These are phyloP conservation scores for Penicillium antarcticum DNA, from an alignment of 495 filamentous ascomycete species.

Conservation along the genomic window DNA sequence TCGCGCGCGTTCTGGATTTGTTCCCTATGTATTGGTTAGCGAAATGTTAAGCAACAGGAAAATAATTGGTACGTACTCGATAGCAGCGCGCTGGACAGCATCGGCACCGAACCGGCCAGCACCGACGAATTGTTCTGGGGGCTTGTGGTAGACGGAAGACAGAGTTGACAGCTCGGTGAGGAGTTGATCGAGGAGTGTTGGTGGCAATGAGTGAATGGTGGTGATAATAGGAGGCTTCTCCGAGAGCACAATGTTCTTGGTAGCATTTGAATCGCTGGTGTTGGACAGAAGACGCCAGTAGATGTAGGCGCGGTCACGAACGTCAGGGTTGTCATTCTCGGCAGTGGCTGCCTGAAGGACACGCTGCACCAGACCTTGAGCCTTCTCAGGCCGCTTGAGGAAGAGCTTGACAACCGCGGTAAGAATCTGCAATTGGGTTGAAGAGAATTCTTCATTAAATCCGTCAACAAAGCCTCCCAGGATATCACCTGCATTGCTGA, in stretches of 20 bases:
- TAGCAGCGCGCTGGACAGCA: conserved; percentile 90
- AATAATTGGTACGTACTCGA: conserved; percentile 55
- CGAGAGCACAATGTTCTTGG: conserved; percentile 86
- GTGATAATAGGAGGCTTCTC: conserved; percentile 92
- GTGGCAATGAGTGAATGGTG: conserved; percentile 84
- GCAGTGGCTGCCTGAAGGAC: conserved; percentile 88
- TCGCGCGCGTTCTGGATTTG: conserved; percentile 87
- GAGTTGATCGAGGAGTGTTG: conserved; percentile 78
- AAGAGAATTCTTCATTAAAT: conserved; percentile 89
- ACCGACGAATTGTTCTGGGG: conserved; percentile 92
- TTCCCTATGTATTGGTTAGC: conserved; percentile 49
- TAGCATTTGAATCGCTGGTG: conserved; percentile 77
- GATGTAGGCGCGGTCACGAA: conserved; percentile 93
- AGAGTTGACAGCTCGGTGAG: conserved; percentile 91
- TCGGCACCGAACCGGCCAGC: conserved; percentile 92
- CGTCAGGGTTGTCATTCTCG: conserved; percentile 95
- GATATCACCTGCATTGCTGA: conserved; percentile 93
- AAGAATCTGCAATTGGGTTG: conserved; percentile 91
- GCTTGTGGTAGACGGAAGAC: conserved; percentile 98
- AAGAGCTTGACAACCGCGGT: conserved; percentile 97
- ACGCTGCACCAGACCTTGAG: conserved; percentile 87
- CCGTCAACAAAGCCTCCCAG: conserved; percentile 81
- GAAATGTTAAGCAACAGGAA: not conserved
- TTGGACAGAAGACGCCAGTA: conserved; percentile 95
- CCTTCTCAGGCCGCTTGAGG: conserved; percentile 92